Base-by-base conservation (phyloP, 2,329 filamentous ascomycete genomes). In the Sporothrix euskadiensis region DNA sequence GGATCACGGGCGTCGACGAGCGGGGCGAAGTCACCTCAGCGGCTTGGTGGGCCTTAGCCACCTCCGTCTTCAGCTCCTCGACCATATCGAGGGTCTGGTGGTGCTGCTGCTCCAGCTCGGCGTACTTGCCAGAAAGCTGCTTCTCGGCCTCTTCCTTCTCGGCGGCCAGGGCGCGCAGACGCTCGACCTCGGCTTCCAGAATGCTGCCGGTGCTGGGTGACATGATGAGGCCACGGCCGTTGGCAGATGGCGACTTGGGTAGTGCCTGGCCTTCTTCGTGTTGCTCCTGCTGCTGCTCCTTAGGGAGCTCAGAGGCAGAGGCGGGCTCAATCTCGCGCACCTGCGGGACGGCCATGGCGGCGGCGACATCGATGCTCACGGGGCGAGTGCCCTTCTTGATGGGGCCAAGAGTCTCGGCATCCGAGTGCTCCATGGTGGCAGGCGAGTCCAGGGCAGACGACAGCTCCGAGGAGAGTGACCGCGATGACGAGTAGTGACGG, bases 381-480 rank as follows among this genome's bases (percentile, higher is more conserved):
- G 44, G 44, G 12, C 35, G 49, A 10, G 49, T 9, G 47, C 57
- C 32, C 52, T 72, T 75, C 71, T 73, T 75, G 16, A 47, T 39
- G 2, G 75, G 74, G 0, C 73, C 84, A 30, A 83, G 82, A 4
- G 83, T 86, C 76, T 90, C 90, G 74, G 85, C 84, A 80, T 90
- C 88, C 77, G 88, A 90, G 69, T 87, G 86, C 77, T 91, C 89
- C 76, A 85, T 85, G 76, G 89, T 90, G 78, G 86, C 86, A 78
- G 89, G 89, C 80, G 92, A 93, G 79, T 92, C 92, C 88, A 92
- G 89, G 85, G 89, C 93, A 81, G 92, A 97, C 79, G 93, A 97
- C 81, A 97, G 88, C 84, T 98, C 96, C 84, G 94, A 96, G 77
- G 94, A 98, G 78, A 98, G 91, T 79, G 94, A 97, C 82, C 91